Evolutionary conservation across 441 rosid genomes (phyloP).

Genomic region (Aquilaria agallochum): DNA sequence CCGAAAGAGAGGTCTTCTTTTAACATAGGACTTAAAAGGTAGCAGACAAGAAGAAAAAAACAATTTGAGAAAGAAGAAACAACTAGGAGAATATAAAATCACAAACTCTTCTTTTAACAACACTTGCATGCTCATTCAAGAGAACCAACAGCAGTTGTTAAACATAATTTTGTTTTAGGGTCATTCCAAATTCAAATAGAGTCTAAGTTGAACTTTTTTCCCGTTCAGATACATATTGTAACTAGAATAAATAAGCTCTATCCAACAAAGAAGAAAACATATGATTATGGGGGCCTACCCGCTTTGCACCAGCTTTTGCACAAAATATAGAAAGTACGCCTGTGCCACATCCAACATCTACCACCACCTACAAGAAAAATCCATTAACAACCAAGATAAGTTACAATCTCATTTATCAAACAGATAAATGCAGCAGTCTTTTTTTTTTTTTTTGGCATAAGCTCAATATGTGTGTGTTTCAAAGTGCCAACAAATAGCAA

Average conservation of each 20-base stretch:
- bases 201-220: background rate
- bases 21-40: background rate
- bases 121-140: background rate
- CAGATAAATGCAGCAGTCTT: background rate
- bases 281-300: constrained; percentile 37
- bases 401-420: background rate
- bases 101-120: too few relatives aligned
- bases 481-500: background rate
- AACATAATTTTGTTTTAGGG: background rate
- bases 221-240: background rate
- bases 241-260: too few relatives aligned
- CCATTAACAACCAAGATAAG: background rate
- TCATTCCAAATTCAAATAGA: background rate
- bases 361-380: constrained; percentile 61
- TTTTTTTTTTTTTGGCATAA: too few relatives aligned
- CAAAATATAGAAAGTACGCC: constrained; percentile 98
- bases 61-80: background rate
- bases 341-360: constrained; percentile 99
- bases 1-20: background rate
- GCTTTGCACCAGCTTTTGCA: constrained; percentile 96
- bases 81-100: background rate
- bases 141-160: constrained; percentile 6
- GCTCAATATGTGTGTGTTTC: background rate
- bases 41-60: background rate
- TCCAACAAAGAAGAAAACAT: background rate